Conservation (phyloP, 2,329 filamentous ascomycete species). For the Apiospora malaysiana region DNA sequence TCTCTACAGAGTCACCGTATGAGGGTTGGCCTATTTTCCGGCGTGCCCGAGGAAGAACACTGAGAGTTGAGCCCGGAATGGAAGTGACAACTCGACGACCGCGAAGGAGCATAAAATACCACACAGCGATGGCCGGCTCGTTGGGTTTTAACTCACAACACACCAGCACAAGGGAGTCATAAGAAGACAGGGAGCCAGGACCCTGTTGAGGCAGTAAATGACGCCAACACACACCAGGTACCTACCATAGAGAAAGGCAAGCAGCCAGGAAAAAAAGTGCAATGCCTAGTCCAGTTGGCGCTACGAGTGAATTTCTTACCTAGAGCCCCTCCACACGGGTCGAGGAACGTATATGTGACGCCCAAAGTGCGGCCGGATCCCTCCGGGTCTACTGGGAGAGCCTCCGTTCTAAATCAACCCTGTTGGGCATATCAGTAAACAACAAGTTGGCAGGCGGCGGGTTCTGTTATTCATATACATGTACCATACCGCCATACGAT, state of each 20-base stretch:
- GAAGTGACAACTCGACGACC: conserved; percentile 7
- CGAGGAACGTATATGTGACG: not conserved
- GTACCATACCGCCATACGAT: not conserved
- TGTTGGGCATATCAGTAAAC: not conserved
- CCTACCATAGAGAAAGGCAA: conserved; percentile 18
- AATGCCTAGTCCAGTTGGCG: conserved; percentile 1
- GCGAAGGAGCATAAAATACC: not conserved
- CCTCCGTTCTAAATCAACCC: not conserved
- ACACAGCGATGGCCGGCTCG: conserved; percentile 2
- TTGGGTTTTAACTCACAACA: not conserved
- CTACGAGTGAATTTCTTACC: not conserved
- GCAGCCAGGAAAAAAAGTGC: conserved; percentile 14
- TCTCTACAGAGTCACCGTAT: conserved; percentile 74
- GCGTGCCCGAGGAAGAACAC: conserved; percentile 63
- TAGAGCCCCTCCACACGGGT: not conserved
- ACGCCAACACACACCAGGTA: conserved; percentile 1
- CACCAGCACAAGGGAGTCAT: not conserved
- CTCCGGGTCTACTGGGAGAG: not conserved
- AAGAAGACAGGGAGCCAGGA: not conserved
- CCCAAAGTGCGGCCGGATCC: not conserved
- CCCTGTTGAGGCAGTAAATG: conserved; percentile 10
- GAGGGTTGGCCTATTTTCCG: conserved; percentile 77
- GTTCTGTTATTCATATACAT: not conserved
- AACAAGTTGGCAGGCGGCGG: not conserved
- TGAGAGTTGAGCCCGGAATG: conserved; percentile 7